Percentiles rank a stretch among this genome's conserved stretches.
phyloP scores from a whole-genome alignment of 176 grass and related monocot genomes.

The Phoenix dactylifera region DNA sequence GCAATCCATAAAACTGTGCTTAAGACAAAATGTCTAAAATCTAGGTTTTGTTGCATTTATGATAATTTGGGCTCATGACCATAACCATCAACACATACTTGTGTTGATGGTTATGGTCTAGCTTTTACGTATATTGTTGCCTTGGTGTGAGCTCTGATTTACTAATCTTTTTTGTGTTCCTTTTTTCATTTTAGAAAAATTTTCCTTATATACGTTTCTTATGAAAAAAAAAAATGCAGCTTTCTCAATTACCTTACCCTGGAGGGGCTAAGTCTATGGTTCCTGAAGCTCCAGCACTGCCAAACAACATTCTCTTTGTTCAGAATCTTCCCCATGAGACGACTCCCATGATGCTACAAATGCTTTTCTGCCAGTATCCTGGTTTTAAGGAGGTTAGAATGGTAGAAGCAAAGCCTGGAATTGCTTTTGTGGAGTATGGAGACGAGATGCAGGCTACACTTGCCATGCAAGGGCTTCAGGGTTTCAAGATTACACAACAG shows the following conservation, averaged over 20 bases:
- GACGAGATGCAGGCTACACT: constrained; percentile 63
- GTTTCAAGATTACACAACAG: constrained; percentile 70
- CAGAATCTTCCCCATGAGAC: constrained; percentile 90
- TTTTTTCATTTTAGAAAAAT: too few species aligned
- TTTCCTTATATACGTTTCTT: too few species aligned
- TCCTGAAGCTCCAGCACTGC: constrained; percentile 68
- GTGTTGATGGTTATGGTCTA: too few species aligned
- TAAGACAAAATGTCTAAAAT: too few species aligned
- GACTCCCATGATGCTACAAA: constrained; percentile 70
- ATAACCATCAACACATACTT: too few species aligned
- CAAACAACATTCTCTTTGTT: constrained; percentile 85
- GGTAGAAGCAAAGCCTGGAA: constrained; percentile 79
- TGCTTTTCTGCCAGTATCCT: constrained; percentile 83
- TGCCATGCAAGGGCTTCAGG: constrained; percentile 60
- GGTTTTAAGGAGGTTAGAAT: constrained; percentile 97
- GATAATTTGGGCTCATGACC: too few species aligned
- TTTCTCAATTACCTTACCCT: constrained; percentile 56
- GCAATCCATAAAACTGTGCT: too few species aligned
- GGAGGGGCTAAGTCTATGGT: constrained; percentile 52
- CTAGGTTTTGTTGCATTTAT: too few species aligned
- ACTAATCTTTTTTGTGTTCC: too few species aligned
- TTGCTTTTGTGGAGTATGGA: constrained; percentile 88
- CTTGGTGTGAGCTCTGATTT: neutral
- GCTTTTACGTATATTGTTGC: neutral
- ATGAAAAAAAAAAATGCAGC: constrained; percentile 20